Percentiles rank a stretch among this genome's conserved stretches.
phyloP scores from a whole-genome alignment of 2,329 filamentous ascomycete species.

The Colletotrichum orchidophilum region DNA sequence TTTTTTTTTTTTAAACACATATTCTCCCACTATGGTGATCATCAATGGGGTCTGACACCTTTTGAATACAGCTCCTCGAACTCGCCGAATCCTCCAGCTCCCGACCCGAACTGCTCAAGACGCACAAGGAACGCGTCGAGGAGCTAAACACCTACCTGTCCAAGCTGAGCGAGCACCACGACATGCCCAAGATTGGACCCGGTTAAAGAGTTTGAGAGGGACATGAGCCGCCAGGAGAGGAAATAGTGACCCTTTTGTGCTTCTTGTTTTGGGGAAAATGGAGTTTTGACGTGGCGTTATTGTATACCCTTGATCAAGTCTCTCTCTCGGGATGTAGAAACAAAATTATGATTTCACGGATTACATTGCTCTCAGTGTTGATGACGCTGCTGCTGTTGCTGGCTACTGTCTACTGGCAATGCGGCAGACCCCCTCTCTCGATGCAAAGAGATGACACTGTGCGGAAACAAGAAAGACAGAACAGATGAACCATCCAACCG shows the following conservation, averaged over 20 bases:
- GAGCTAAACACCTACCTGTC: constrained; percentile 95
- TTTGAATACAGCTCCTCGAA: constrained; percentile 74
- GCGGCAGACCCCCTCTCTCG: not conserved
- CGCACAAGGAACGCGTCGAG: constrained; percentile 95
- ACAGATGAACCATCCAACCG: not conserved
- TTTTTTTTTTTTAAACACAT: not conserved
- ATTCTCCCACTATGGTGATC: no score
- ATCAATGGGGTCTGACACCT: constrained; percentile 5
- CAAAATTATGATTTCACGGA: no score
- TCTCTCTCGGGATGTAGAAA: no score
- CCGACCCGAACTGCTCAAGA: constrained; percentile 85
- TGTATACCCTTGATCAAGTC: constrained; percentile 3
- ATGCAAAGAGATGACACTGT: not conserved
- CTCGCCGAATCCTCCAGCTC: constrained; percentile 69
- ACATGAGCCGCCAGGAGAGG: no score
- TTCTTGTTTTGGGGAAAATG: not conserved
- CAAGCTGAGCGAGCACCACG: constrained; percentile 93
- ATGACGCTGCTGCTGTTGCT: not conserved
- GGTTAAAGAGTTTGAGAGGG: constrained; percentile 55
- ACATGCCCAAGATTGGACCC: constrained; percentile 82
- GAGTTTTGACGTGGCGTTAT: constrained; percentile 2
- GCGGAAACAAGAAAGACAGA: not conserved
- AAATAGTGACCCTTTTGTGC: not conserved
- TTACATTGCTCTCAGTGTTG: no score
- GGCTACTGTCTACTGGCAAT: no score